Percentiles rank a stretch among this genome's conserved stretches.
Evolutionary conservation across 441 rosid genomes (phyloP).

Genomic region (Adansonia gregorii): DNA sequence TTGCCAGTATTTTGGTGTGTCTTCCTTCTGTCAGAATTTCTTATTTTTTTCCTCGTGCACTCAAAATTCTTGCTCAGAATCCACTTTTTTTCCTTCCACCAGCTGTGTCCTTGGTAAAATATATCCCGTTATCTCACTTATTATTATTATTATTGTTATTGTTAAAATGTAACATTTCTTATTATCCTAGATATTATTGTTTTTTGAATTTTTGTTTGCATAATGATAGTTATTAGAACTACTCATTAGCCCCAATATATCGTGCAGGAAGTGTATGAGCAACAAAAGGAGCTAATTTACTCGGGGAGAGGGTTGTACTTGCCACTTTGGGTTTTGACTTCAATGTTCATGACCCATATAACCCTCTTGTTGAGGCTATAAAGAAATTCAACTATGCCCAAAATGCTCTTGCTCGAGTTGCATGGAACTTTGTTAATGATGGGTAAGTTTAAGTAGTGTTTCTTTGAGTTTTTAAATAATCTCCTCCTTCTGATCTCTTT

Average conservation of each 20-base stretch:
- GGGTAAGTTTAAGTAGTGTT: conserved; percentile 63
- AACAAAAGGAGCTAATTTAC: conserved; percentile 79
- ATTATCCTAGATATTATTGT: background rate
- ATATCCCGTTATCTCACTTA: conserved; percentile 18
- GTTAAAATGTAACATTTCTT: background rate
- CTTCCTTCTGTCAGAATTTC: conserved; percentile 3
- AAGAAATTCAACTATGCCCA: conserved; percentile 91
- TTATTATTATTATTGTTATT: background rate
- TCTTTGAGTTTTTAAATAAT: conserved; percentile 31
- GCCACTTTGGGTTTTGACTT: conserved; percentile 86
- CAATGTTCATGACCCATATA: conserved; percentile 86
- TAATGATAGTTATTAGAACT: conserved; percentile 11
- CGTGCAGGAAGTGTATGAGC: conserved; percentile 90
- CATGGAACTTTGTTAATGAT: conserved; percentile 96
- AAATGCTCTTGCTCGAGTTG: conserved; percentile 90
- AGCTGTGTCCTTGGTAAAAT: conserved; percentile 16
- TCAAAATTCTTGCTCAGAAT: conserved; percentile 27
- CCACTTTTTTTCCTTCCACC: conserved; percentile 30
- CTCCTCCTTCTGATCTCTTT: conserved; percentile 43
- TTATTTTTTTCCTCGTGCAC: conserved; percentile 18
- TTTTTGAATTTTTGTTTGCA: background rate
- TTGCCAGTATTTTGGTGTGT: background rate
- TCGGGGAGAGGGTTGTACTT: conserved; percentile 90
- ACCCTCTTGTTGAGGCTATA: conserved; percentile 95
- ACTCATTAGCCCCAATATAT: conserved; percentile 26